Evolutionary conservation across 23 red algal species (phyloP).

Genomic region (Gracilaria domingensis): DNA sequence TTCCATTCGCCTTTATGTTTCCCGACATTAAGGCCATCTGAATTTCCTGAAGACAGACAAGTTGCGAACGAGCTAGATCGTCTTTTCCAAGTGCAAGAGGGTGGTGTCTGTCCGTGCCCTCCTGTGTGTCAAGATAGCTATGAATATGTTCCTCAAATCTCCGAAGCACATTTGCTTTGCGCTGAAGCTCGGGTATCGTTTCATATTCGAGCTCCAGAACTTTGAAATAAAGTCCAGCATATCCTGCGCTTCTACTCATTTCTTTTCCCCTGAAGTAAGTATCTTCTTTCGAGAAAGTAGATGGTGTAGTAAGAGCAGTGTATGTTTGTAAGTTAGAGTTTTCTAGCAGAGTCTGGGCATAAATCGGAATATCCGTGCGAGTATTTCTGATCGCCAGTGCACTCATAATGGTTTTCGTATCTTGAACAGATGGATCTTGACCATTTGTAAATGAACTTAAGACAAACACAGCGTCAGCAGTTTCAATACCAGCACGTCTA

Average conservation of each 20-base stretch:
- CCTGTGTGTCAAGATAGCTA: constrained; percentile 22
- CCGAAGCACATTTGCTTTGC: not conserved
- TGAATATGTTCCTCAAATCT: constrained; percentile 32
- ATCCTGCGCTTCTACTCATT: constrained; percentile 28
- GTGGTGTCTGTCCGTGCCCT: not conserved
- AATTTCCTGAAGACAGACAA: constrained; percentile 77
- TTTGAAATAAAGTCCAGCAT: constrained; percentile 28
- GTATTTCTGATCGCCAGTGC: constrained; percentile 73
- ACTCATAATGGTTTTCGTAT: constrained; percentile 66
- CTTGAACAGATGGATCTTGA: constrained; percentile 47
- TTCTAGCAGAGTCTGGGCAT: constrained; percentile 69
- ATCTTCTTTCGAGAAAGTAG: constrained; percentile 34
- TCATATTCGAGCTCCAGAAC: constrained; percentile 48
- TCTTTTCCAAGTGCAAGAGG: not conserved
- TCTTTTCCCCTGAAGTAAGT: constrained; percentile 44
- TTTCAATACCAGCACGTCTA: constrained; percentile 47
- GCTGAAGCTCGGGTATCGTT: constrained; percentile 38
- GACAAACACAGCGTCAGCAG: constrained; percentile 76
- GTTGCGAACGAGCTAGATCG: constrained; percentile 51
- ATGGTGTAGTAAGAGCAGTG: constrained; percentile 46
- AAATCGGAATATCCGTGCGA: constrained; percentile 76
- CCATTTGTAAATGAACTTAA: constrained; percentile 52
- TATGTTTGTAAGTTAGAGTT: constrained; percentile 58
- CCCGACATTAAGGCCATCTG: constrained; percentile 75
- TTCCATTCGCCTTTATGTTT: constrained; percentile 66